Evolutionary conservation across 805 yeast species (phyloP), one percentile per base, ranked within the genome.

Genomic region (Suhomyces vadensis): DNA sequence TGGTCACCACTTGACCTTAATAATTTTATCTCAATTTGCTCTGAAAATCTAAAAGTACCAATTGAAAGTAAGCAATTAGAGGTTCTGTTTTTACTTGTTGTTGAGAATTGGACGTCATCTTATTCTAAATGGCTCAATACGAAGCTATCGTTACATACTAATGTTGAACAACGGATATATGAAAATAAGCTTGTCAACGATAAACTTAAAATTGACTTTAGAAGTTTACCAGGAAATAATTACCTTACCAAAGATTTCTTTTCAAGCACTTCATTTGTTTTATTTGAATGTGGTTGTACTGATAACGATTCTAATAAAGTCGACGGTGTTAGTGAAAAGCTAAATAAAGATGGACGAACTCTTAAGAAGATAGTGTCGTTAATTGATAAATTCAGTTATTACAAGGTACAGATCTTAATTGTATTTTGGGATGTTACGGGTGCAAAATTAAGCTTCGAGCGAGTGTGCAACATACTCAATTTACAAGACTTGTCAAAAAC

Each of bases 241-340:
- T 60, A 65, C 41, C 49, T 67, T 20, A 65, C 67, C 20, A 64
- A 64, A 23, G 60, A 59, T 6, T 66, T 66, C 39, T 77, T 77
- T 51, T 55, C 62, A 21, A 59, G 63, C 17, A 58, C 75, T 4
- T 66, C 74, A 1, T 70, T 77, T 41, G 42, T 82, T 4, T 49
- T 82, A 3, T 67, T 81, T 52, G 82, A 79, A 50, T 69, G 82
- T 49, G 86, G 86, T 2, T 53, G 74, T 19, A 52, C 65, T 2
- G 53, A 58, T 16, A 42, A 51, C 6, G 54, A 46, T 7, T 49
- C 51, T 19, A 25, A 24, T 9, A 29, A 29, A 14, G 14, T 14
- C 5, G 33, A 35, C 20, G 36, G 13, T 3, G 53, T 70, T 7
- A 41, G 49, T n/a, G 58, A 54, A 5, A 76, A 74, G 47, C 54